These are phyloP conservation scores for Tuber umbilicatum DNA, from an alignment of 495 filamentous ascomycete genomes.

Conservation along the genomic window DNA sequence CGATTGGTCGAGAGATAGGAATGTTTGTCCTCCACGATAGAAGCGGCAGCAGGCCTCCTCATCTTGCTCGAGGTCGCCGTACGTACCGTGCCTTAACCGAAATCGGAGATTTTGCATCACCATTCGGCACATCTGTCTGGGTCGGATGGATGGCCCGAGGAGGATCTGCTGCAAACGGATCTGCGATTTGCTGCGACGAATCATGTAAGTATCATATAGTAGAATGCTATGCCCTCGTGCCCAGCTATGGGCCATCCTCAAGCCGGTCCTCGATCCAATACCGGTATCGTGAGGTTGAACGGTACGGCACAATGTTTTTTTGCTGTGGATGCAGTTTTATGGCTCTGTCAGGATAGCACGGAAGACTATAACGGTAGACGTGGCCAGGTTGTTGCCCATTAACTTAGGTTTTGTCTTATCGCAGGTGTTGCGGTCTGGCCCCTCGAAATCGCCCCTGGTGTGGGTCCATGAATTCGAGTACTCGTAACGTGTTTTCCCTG, in stretches of 20 bases:
- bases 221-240: not conserved
- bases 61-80: not conserved
- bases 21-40: not conserved
- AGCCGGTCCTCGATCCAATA: not conserved
- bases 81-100: not conserved
- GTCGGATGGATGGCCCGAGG: not conserved
- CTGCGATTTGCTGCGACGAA: not conserved
- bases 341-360: not conserved
- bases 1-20: not conserved
- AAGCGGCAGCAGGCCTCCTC: not conserved
- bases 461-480: not conserved
- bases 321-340: not conserved
- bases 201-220: not conserved
- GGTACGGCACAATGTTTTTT: not conserved
- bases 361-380: not conserved
- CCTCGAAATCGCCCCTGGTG: not conserved
- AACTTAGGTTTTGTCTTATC: not conserved
- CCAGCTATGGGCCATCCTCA: not conserved
- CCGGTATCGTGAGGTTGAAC: not conserved
- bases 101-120: constrained; percentile 3
- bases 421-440: not conserved
- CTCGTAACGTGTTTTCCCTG: constrained; percentile 1
- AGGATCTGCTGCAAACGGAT: constrained; percentile 4
- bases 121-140: not conserved
- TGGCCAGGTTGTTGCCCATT: not conserved